phyloP scores from a whole-genome alignment of 805 yeast genomes.

The Yueomyces sinensis region DNA sequence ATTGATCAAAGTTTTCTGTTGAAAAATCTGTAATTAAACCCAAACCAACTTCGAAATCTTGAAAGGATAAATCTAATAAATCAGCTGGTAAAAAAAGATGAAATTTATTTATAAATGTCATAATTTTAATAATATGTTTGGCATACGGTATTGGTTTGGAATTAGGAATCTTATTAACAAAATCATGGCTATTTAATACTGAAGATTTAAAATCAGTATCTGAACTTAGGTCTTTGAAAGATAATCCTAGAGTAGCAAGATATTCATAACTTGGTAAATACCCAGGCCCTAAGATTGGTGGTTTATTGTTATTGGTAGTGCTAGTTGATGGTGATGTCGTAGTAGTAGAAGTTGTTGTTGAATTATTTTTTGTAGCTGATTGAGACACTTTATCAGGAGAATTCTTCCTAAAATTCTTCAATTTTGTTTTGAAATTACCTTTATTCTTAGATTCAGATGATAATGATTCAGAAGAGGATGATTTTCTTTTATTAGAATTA shows the following conservation, averaged over 20 bases:
- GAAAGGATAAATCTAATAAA: constrained; percentile 11
- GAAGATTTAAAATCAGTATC: background rate
- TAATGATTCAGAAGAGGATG: too few relatives aligned
- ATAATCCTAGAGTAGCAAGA: background rate
- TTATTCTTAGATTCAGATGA: constrained; percentile 2
- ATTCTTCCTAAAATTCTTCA: constrained; percentile 2
- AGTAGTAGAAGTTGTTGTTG: background rate
- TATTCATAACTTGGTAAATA: background rate
- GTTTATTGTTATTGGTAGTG: background rate
- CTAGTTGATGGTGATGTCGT: background rate
- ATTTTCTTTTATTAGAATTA: too few relatives aligned
- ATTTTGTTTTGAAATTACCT: constrained; percentile 5
- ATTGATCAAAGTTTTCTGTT: background rate
- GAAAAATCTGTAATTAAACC: constrained; percentile 2
- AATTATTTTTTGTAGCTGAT: constrained; percentile 6
- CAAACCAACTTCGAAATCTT: constrained; percentile 16
- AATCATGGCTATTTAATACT: background rate
- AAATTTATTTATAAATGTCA: constrained; percentile 15
- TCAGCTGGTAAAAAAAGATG: constrained; percentile 10
- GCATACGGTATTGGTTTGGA: constrained; percentile 12
- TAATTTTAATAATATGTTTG: constrained; percentile 10
- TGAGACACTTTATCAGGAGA: constrained; percentile 1
- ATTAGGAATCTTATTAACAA: constrained; percentile 5
- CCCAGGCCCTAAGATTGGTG: background rate
- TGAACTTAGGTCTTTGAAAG: background rate